Conservation (phyloP, 2,329 filamentous ascomycete species). For the Arthrobotrys iridis region DNA sequence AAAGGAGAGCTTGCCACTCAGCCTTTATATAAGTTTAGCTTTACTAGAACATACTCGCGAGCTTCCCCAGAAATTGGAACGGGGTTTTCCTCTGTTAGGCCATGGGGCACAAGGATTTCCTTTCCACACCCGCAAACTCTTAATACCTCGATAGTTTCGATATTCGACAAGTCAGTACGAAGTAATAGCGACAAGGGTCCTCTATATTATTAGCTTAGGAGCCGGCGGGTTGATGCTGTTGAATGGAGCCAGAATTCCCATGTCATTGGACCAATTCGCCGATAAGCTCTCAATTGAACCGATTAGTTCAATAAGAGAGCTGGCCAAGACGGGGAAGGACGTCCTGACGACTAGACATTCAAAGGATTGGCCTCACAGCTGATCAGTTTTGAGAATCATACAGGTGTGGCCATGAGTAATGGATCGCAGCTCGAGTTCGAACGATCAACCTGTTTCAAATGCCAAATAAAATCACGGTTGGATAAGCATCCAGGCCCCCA, state of each 20-base stretch:
- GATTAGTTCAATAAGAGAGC: slow-evolving; percentile 12
- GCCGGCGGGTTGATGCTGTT: slow-evolving; percentile 1
- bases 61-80: neutral
- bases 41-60: neutral
- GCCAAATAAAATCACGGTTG: neutral
- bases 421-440: neutral
- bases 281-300: slow-evolving; percentile 16
- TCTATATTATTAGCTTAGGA: no score
- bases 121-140: neutral
- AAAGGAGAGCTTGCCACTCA: neutral
- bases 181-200: neutral
- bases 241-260: neutral
- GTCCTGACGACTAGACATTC: neutral
- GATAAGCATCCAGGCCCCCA: slow-evolving; percentile 1
- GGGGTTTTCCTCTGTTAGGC: neutral
- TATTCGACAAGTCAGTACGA: neutral
- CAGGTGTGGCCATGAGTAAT: slow-evolving; percentile 22
- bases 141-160: neutral
- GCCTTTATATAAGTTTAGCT: neutral
- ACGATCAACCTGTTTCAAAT: neutral
- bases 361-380: slow-evolving; percentile 21
- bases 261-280: slow-evolving; percentile 31
- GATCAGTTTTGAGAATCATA: slow-evolving; percentile 23
- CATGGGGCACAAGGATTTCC: neutral
- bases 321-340: slow-evolving; percentile 20